A percentile compares a stretch with the other conserved stretches of the same genome.
These are phyloP conservation scores for Tritrichomonas foetus DNA, from an alignment of 208 protist species.

Conservation along the genomic window DNA sequence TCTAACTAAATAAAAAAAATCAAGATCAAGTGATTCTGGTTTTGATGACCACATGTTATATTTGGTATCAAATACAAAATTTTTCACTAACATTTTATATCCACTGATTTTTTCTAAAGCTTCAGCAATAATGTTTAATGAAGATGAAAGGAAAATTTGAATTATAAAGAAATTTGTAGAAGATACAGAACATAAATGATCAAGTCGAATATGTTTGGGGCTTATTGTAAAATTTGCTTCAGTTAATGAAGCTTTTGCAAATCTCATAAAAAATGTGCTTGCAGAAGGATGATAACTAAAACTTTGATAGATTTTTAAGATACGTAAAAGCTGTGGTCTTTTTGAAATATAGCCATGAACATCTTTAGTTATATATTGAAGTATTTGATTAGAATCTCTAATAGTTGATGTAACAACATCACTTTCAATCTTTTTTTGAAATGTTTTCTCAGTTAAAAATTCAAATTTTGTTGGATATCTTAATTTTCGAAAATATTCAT, in stretches of 20 bases:
- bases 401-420: not conserved
- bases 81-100: not conserved
- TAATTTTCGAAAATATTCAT: not conserved
- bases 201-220: not conserved
- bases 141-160: not conserved
- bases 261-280: not conserved
- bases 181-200: not conserved
- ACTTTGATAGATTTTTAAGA: not conserved
- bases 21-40: not conserved
- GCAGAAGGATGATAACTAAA: not conserved
- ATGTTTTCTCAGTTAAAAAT: not conserved
- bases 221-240: not conserved
- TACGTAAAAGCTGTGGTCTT: not conserved
- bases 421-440: not conserved
- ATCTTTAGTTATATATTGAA: not conserved
- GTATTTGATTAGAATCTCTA: not conserved
- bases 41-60: not conserved
- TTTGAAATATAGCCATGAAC: not conserved
- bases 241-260: not conserved
- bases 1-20: not conserved
- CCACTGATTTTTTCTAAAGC: not conserved
- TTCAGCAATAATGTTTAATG: not conserved
- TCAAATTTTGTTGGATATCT: not conserved
- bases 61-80: not conserved
- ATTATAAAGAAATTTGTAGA: not conserved